These are phyloP conservation scores for Allium fistulosum DNA, from an alignment of 106 monocot genomes.

Conservation along the genomic window DNA sequence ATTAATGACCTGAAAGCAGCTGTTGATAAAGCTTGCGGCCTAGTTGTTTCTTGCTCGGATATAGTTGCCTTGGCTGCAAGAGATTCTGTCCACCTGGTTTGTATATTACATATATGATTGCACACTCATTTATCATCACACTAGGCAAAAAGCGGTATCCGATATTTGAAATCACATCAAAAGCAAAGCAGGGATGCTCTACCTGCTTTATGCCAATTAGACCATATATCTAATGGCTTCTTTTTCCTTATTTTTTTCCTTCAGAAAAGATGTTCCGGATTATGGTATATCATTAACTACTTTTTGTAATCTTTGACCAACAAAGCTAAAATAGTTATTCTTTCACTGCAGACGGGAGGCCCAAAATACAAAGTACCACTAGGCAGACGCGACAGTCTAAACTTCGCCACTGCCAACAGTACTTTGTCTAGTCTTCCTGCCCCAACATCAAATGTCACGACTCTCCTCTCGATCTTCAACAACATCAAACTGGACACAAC, in stretches of 20 bases:
- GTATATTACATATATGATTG: no score
- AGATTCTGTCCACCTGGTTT: constrained; percentile 29
- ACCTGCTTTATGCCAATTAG: no score
- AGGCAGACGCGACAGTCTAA: constrained; percentile 40
- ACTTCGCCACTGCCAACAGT: constrained; percentile 17
- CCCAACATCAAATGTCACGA: constrained; percentile 21
- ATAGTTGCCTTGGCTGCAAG: constrained; percentile 26
- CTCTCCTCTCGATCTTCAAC: constrained; percentile 20
- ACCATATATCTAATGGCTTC: no score
- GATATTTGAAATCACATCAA: no score
- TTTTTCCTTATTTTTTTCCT: no score
- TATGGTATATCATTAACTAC: no score
- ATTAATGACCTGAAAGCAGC: constrained; percentile 30
- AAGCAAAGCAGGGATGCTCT: no score
- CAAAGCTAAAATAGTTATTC: not conserved
- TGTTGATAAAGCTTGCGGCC: constrained; percentile 21
- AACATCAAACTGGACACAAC: constrained; percentile 24
- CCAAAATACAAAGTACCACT: constrained; percentile 31
- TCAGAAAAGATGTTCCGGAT: no score
- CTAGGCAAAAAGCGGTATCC: no score
- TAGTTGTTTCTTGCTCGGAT: constrained; percentile 40
- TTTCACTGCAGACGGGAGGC: constrained; percentile 18
- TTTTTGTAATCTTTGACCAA: no score
- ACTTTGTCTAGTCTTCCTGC: constrained; percentile 24
- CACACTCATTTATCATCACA: not conserved